Evolutionary conservation across 306 rosid species (phyloP).

Genomic region (Elaeagnus macrophylla): DNA sequence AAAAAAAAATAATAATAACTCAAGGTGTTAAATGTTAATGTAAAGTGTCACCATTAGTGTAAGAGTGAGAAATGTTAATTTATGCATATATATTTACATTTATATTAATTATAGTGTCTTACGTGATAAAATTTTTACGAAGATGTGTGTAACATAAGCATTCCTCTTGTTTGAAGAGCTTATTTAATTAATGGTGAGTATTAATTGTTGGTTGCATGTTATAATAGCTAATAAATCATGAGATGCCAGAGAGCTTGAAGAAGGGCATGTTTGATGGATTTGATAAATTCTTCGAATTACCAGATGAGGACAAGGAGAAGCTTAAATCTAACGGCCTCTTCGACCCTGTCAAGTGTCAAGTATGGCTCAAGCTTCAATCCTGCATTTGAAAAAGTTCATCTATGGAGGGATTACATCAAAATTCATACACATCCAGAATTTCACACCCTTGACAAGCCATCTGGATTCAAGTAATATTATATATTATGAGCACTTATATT

Average conservation of each 20-base stretch:
- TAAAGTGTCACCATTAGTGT: too few species aligned
- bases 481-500: background rate
- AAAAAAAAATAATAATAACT: too few species aligned
- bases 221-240: slow-evolving; percentile 36
- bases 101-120: too few species aligned
- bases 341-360: slow-evolving; percentile 28
- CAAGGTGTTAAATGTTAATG: too few species aligned
- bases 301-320: slow-evolving; percentile 31
- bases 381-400: slow-evolving; percentile 26
- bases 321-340: slow-evolving; percentile 22
- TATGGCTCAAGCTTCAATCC: slow-evolving; percentile 36
- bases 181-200: too few species aligned
- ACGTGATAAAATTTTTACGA: too few species aligned
- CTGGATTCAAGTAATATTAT: slow-evolving; percentile 20
- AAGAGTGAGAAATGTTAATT: too few species aligned
- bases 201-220: background rate
- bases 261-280: slow-evolving; percentile 24
- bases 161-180: too few species aligned
- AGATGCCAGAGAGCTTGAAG: slow-evolving; percentile 28
- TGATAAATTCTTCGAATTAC: slow-evolving; percentile 26
- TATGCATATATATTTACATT: too few species aligned
- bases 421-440: slow-evolving; percentile 23
- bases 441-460: slow-evolving; percentile 40
- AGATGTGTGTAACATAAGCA: too few species aligned
- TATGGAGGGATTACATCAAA: slow-evolving; percentile 49